Conservation (phyloP, 2,329 filamentous ascomycete genomes). For the Neonectria sp. region DNA sequence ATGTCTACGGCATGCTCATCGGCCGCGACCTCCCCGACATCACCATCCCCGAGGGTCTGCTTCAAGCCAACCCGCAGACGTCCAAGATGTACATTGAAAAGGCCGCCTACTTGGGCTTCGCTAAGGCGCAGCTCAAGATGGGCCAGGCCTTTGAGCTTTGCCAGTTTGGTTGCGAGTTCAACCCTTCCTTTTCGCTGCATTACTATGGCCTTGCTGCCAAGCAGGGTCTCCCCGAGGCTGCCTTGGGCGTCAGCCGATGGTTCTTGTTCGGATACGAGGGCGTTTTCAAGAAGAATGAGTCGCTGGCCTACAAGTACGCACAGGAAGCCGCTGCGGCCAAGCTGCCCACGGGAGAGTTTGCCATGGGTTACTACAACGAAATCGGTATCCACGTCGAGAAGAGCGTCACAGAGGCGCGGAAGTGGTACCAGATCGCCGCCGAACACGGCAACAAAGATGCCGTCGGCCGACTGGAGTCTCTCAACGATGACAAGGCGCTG, state of each 20-base stretch:
- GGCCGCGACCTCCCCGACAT: constrained; percentile 94
- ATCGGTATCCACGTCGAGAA: constrained; percentile 94
- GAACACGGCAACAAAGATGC: constrained; percentile 95
- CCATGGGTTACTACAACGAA: constrained; percentile 97
- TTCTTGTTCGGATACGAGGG: constrained; percentile 96
- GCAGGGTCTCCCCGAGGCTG: constrained; percentile 93
- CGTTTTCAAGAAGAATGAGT: constrained; percentile 95
- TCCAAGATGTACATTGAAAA: constrained; percentile 95
- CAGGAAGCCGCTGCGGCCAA: constrained; percentile 87
- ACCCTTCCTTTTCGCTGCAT: constrained; percentile 91
- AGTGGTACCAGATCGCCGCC: constrained; percentile 92
- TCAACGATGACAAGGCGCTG: constrained; percentile 85
- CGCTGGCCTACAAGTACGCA: constrained; percentile 92
- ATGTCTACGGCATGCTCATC: constrained; percentile 95
- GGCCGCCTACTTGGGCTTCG: constrained; percentile 94
- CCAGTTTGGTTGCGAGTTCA: constrained; percentile 94
- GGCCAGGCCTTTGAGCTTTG: constrained; percentile 95
- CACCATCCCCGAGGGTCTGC: constrained; percentile 77
- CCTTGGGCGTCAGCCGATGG: constrained; percentile 98
- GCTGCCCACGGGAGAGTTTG: constrained; percentile 93
- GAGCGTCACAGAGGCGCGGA: constrained; percentile 84
- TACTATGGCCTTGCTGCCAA: constrained; percentile 95
- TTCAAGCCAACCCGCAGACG: constrained; percentile 79
- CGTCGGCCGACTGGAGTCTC: constrained; percentile 83
- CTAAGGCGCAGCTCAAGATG: constrained; percentile 98